Base-by-base conservation (phyloP, 805 yeast genomes). In the Spathaspora arborariae region DNA sequence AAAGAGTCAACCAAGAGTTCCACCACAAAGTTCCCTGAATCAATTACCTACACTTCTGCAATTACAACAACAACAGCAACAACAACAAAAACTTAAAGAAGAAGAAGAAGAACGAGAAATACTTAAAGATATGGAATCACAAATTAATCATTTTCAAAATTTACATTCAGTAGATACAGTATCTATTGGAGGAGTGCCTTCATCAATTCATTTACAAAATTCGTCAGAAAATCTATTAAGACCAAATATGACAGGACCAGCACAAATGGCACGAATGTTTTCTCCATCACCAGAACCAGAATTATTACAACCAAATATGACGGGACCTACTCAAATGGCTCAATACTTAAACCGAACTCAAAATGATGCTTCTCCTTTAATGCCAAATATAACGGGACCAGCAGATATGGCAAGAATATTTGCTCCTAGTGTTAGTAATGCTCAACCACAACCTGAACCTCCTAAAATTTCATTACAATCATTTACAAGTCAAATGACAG, bases 161-260 rank as follows among this genome's bases (percentile, higher is more conserved):
- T 84, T 89, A 46, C 79, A 82, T 51, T 59, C 70, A 22, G 88
- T 87, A 34, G 96, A 89, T 59, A 81, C 88, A 45, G 90, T 84
- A 3, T 78, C 86, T 39, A 76, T 82, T 15, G 82, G 77, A 54
- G 91, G 92, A n/a, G 76, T 78, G 1, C 86, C 89, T 0, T 67
- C 84, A 1, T 77, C 72, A 48, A 68, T 79, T 38, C 82, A 74
- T 52, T 59, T 72, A 27, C 63, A 66, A 37, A 36, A 50, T 42
- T 48, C 45, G 34, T 46, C 46, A 11, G 51, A 58, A 13, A 52
- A 52, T 20, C 53, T 64, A 11, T 22, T 37, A 5, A 55, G 58
- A 48, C 76, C 77, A n/a, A 72, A 72, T 49, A 66, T 69, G 74
- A 72, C 77, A 1, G 77, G 77, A 0, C 77, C 77, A 1, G 70